Evolutionary conservation across 345 rosid species (phyloP).

Genomic region (Hibiscus mutabilis): DNA sequence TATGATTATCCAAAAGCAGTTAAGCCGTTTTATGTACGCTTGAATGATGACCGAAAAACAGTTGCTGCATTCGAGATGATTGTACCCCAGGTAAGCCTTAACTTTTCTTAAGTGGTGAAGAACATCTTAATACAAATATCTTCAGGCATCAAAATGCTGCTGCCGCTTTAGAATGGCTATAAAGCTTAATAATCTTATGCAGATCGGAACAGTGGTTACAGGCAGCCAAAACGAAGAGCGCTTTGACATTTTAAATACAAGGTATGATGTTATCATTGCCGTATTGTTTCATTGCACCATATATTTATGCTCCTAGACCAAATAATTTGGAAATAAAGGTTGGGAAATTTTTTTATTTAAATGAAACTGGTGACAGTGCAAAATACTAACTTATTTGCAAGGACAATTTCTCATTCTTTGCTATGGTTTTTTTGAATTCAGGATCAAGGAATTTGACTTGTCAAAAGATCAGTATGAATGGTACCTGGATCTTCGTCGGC

Average conservation of each 20-base stretch:
- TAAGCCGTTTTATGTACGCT: constrained; percentile 57
- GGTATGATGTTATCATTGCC: constrained; percentile 25
- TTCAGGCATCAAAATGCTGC: not conserved
- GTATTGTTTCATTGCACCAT: no score
- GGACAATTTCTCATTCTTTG: not conserved
- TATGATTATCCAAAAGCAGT: constrained; percentile 56
- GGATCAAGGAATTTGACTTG: constrained; percentile 51
- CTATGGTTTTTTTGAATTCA: constrained; percentile 15
- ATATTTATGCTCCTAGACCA: no score
- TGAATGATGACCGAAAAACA: constrained; percentile 66
- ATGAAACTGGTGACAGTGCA: no score
- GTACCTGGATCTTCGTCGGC: constrained; percentile 74
- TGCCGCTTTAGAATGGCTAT: not conserved
- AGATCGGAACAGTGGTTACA: constrained; percentile 62
- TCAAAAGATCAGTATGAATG: constrained; percentile 59
- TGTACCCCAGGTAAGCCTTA: constrained; percentile 53
- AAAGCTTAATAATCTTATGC: constrained; percentile 14
- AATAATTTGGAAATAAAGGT: no score
- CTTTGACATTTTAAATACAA: constrained; percentile 32
- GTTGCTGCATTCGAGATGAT: constrained; percentile 92
- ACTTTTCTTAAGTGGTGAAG: no score
- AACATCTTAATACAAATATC: not conserved
- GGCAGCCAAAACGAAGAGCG: constrained; percentile 93
- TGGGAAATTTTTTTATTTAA: no score
- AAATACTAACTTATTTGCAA: no score